These are phyloP conservation scores for Acanthamoeba castellanii DNA, from an alignment of 208 protist genomes.

Conservation along the genomic window DNA sequence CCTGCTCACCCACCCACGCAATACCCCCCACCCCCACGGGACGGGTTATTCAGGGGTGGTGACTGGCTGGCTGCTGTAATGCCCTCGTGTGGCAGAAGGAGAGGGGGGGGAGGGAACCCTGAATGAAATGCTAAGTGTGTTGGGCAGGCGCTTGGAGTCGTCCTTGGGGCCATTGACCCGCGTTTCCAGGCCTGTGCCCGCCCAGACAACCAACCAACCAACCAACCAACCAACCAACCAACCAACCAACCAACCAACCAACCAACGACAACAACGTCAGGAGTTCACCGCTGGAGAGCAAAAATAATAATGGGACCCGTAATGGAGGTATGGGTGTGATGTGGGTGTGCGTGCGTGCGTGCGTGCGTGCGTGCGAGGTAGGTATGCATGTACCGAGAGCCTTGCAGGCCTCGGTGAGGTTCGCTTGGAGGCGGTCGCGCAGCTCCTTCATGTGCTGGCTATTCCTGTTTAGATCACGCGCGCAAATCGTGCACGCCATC, in stretches of 20 bases:
- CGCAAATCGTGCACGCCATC: neutral
- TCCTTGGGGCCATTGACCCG: constrained; percentile 42
- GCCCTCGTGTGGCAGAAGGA: neutral
- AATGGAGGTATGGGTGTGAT: too few species aligned
- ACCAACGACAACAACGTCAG: too few species aligned
- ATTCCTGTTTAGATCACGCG: neutral
- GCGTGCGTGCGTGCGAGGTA: too few species aligned
- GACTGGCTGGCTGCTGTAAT: too few species aligned
- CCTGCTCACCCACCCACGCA: neutral
- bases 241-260: too few species aligned
- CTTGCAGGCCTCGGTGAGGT: constrained; percentile 28
- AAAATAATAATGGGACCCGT: too few species aligned
- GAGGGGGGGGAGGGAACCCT: neutral
- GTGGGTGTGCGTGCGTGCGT: too few species aligned
- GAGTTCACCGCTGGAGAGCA: too few species aligned
- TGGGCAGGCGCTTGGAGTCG: constrained; percentile 45
- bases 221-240: too few species aligned
- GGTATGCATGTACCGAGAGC: neutral
- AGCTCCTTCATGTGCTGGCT: constrained; percentile 60
- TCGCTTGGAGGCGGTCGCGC: constrained; percentile 6
- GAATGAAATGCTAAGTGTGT: constrained; percentile 69
- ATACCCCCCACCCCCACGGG: neutral
- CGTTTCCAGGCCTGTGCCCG: neutral
- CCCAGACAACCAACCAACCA: too few species aligned
- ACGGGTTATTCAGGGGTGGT: too few species aligned